These are phyloP conservation scores for Geotrichum ghanense DNA, from an alignment of 805 yeast species.

Conservation along the genomic window DNA sequence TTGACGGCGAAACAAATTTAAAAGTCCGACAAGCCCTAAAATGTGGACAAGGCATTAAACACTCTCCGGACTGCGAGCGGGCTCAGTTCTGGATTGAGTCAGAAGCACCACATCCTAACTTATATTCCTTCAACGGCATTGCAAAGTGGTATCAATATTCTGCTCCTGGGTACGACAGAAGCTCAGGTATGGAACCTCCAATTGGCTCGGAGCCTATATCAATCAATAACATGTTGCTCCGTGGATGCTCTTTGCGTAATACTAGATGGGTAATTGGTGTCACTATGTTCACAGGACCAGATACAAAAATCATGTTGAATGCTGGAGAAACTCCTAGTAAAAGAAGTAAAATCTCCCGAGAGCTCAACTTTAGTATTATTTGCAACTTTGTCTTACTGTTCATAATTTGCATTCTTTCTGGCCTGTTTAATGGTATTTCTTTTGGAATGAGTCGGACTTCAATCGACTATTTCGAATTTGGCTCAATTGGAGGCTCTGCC, in stretches of 20 bases:
- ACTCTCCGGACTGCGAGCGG: slow-evolving; percentile 47
- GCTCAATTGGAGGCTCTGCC: slow-evolving; percentile 46
- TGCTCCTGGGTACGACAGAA: not conserved
- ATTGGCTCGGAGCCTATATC: slow-evolving; percentile 42
- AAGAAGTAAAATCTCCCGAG: slow-evolving; percentile 50
- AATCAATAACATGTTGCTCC: slow-evolving; percentile 49
- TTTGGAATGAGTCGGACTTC: slow-evolving; percentile 37
- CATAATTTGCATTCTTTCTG: slow-evolving; percentile 56
- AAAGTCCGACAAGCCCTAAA: slow-evolving; percentile 45
- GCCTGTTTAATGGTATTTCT: slow-evolving; percentile 56
- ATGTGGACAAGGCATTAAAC: slow-evolving; percentile 42
- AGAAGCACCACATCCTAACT: slow-evolving; percentile 58
- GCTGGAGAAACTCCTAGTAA: slow-evolving; percentile 72
- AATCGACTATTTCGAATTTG: slow-evolving; percentile 46
- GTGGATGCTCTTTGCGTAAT: slow-evolving; percentile 66
- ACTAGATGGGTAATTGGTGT: slow-evolving; percentile 68
- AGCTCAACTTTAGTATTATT: slow-evolving; percentile 54
- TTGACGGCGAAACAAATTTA: slow-evolving; percentile 70
- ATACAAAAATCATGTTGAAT: slow-evolving; percentile 67
- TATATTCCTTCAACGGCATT: slow-evolving; percentile 59
- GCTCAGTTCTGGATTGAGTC: slow-evolving; percentile 52
- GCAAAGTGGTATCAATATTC: slow-evolving; percentile 36
- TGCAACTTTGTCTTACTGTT: slow-evolving; percentile 53
- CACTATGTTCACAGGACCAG: slow-evolving; percentile 67
- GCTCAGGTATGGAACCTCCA: slow-evolving; percentile 16